These are phyloP conservation scores for Tetracladium setigerum DNA, from an alignment of 495 filamentous ascomycete species.

Conservation along the genomic window DNA sequence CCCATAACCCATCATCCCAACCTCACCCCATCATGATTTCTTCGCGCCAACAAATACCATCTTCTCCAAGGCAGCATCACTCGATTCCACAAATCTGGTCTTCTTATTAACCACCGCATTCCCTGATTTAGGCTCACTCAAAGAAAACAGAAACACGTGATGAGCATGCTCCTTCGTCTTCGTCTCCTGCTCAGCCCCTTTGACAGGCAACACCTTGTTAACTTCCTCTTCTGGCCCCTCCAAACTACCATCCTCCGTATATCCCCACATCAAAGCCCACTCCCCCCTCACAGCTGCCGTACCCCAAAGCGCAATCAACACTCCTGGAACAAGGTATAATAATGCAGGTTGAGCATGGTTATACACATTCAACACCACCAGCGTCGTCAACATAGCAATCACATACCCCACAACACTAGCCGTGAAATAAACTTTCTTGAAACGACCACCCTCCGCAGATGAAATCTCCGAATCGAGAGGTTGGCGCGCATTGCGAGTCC, in stretches of 20 bases:
- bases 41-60: too few relatives aligned
- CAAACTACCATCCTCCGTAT: slow-evolving; percentile 61
- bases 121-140: slow-evolving; percentile 8
- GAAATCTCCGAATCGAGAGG: slow-evolving; percentile 27
- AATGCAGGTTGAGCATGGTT: slow-evolving; percentile 85
- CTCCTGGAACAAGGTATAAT: slow-evolving; percentile 86
- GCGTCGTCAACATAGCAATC: slow-evolving; percentile 67
- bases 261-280: slow-evolving; percentile 66
- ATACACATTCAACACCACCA: slow-evolving; percentile 69
- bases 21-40: too few relatives aligned
- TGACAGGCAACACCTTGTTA: slow-evolving; percentile 12
- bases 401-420: slow-evolving; percentile 73
- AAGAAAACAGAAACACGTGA: slow-evolving; percentile 22
- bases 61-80: too few relatives aligned
- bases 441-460: slow-evolving; percentile 39
- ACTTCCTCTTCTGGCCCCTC: slow-evolving; percentile 20
- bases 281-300: slow-evolving; percentile 70
- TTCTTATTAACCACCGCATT: slow-evolving; percentile 4
- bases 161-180: slow-evolving; percentile 21
- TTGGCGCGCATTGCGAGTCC: slow-evolving; percentile 40
- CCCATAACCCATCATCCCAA: too few relatives aligned
- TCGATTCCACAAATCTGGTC: not conserved
- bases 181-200: slow-evolving; percentile 3
- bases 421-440: slow-evolving; percentile 85
- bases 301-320: slow-evolving; percentile 68